Evolutionary conservation across 805 yeast species (phyloP), one percentile per base, ranked within the genome.

Genomic region (Ogataea dorogensis): DNA sequence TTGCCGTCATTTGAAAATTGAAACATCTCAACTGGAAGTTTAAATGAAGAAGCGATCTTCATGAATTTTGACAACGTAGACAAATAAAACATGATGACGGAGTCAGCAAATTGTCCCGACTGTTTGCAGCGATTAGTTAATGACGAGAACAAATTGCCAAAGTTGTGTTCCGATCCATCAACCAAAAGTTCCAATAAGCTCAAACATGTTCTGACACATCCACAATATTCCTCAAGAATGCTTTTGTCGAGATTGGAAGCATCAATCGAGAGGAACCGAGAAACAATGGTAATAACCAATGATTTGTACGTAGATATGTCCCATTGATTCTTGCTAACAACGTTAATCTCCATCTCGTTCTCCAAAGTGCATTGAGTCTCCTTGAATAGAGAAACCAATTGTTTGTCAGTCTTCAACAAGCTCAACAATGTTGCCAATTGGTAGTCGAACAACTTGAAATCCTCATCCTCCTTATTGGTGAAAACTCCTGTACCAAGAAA

Each of bases 391-490:
- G 73, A 74, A 23, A 70, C 52, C 19, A 80, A 54, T 4, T 43
- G 47, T 10, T 58, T 54, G 38, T 77, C 72, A 6, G 75, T 63
- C 5, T 56, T 57, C 18, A 86, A 54, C 1, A 86, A 71, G 26
- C 72, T 71, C 5, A 68, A 58, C 6, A 88, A 49, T 0, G 74
- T 65, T 13, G 68, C 67, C 29, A 84, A 50, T 39, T 81, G 72
- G 54, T 88, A 89, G 2, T 77, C 64, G 47, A 84, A 79, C 15
- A 73, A 63, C 2, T 70, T 77, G 33, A 76, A 64, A 54, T 88
- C 96, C 48, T 81, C 84, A 16, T 71, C 61, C 1, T 59, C 56
- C 6, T 42, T 38, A 19, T 37, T 31, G 17, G 47, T 64, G 50
- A 54, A 64, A 3, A 14, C 14, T 2, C 47, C 56, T 7, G 39